phyloP scores from a whole-genome alignment of 352 stramenopile genomes.

The Globisporangium splendens region DNA sequence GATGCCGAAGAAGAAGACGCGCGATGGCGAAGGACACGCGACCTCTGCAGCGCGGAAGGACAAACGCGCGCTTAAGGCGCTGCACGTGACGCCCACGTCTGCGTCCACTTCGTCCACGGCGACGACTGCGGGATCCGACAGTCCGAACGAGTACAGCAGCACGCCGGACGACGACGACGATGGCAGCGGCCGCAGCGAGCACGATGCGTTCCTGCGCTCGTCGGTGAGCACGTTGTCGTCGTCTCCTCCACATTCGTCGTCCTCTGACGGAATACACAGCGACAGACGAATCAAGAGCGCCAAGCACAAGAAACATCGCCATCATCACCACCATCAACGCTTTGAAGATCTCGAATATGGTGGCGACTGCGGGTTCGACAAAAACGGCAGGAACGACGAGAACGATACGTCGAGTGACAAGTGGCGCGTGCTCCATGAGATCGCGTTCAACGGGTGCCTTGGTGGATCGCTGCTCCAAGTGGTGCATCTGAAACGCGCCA shows the following conservation, averaged over 20 bases:
- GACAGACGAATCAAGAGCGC: conserved; percentile 2
- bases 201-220: conserved; percentile 2
- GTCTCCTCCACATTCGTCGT: not conserved
- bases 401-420: conserved; percentile 3
- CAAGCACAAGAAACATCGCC: not conserved
- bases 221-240: not conserved
- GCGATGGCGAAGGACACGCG: no score
- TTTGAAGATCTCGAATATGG: conserved; percentile 8
- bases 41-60: no score
- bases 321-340: not conserved
- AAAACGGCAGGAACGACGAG: not conserved
- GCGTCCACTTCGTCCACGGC: conserved; percentile 11
- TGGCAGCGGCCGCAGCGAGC: not conserved
- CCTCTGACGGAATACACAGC: not conserved
- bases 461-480: conserved; percentile 29
- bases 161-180: conserved; percentile 6
- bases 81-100: conserved; percentile 5
- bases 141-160: conserved; percentile 7
- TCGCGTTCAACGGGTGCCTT: not conserved
- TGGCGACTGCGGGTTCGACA: not conserved
- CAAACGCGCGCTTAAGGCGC: not conserved
- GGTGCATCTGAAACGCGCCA: conserved; percentile 49
- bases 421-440: conserved; percentile 15
- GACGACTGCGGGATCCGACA: conserved; percentile 7
- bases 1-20: no score